Percentiles rank a stretch among this genome's conserved stretches.
These are phyloP conservation scores for Brassica rapa DNA, from an alignment of 345 rosid genomes.

Conservation along the genomic window DNA sequence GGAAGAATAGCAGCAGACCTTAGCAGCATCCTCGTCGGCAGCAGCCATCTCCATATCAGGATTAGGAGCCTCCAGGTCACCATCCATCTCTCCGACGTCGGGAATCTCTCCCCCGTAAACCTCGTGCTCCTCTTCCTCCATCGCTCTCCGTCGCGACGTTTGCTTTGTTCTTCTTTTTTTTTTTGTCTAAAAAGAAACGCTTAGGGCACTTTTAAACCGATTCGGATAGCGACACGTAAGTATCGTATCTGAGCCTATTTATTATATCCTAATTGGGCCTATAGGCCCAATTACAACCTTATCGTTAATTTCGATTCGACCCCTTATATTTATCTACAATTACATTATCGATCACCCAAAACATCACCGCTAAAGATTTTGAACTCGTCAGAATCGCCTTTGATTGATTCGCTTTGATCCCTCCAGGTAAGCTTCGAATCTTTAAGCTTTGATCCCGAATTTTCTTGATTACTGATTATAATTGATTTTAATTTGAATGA, in stretches of 20 bases:
- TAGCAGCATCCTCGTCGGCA: slow-evolving; percentile 78
- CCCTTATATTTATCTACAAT: slow-evolving; percentile 3
- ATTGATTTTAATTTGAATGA: not conserved
- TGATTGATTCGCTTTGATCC: not conserved
- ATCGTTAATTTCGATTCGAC: not conserved
- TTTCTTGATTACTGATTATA: too few species aligned
- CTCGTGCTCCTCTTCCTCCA: slow-evolving; percentile 97
- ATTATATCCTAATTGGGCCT: not conserved
- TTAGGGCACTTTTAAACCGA: slow-evolving; percentile 27
- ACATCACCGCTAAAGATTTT: not conserved
- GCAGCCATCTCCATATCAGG: slow-evolving; percentile 74
- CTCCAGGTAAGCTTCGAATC: not conserved
- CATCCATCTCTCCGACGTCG: slow-evolving; percentile 73
- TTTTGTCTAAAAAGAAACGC: not conserved
- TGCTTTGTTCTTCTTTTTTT: not conserved
- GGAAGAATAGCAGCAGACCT: slow-evolving; percentile 45
- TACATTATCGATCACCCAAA: not conserved
- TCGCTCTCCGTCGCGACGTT: slow-evolving; percentile 40
- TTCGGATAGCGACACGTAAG: slow-evolving; percentile 29
- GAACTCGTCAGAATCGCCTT: not conserved
- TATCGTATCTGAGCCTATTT: not conserved
- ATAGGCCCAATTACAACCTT: not conserved
- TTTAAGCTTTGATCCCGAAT: not conserved
- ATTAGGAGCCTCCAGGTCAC: slow-evolving; percentile 66
- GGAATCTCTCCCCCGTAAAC: slow-evolving; percentile 98